Evolutionary conservation across 805 yeast species (phyloP).

Genomic region (Limtongozyma cylindracea): DNA sequence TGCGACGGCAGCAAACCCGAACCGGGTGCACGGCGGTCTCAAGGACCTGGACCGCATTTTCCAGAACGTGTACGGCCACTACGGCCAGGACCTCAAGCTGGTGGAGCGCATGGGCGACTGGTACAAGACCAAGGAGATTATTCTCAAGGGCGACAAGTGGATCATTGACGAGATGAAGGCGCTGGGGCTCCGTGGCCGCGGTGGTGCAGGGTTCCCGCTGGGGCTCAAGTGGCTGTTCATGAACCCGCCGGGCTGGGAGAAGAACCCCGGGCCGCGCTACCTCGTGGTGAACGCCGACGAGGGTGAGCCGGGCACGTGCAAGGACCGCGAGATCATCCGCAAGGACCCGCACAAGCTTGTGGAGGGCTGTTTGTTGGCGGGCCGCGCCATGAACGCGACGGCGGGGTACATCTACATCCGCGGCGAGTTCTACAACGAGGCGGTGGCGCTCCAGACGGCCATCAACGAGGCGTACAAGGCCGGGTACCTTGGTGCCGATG

Average conservation of each 20-base stretch:
- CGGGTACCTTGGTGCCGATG: constrained; percentile 61
- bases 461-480: constrained; percentile 72
- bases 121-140: constrained; percentile 74
- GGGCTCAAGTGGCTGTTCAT: constrained; percentile 83
- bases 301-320: constrained; percentile 90
- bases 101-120: constrained; percentile 73
- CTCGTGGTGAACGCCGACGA: constrained; percentile 83
- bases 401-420: constrained; percentile 82
- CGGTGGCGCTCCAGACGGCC: constrained; percentile 48
- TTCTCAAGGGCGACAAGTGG: constrained; percentile 72
- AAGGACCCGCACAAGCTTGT: constrained; percentile 82
- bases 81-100: constrained; percentile 51
- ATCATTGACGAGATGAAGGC: constrained; percentile 70
- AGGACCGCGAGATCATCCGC: constrained; percentile 76
- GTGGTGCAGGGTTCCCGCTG: constrained; percentile 86
- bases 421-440: constrained; percentile 77
- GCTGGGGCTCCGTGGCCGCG: constrained; percentile 75
- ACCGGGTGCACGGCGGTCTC: constrained; percentile 44
- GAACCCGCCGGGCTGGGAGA: constrained; percentile 94
- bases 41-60: constrained; percentile 69
- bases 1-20: constrained; percentile 22
- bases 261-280: constrained; percentile 71
- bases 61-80: constrained; percentile 56
- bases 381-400: constrained; percentile 81
- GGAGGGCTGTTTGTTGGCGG: constrained; percentile 79